These are phyloP conservation scores for Talaromyces borbonicus DNA, from an alignment of 495 filamentous ascomycete species.

Conservation along the genomic window DNA sequence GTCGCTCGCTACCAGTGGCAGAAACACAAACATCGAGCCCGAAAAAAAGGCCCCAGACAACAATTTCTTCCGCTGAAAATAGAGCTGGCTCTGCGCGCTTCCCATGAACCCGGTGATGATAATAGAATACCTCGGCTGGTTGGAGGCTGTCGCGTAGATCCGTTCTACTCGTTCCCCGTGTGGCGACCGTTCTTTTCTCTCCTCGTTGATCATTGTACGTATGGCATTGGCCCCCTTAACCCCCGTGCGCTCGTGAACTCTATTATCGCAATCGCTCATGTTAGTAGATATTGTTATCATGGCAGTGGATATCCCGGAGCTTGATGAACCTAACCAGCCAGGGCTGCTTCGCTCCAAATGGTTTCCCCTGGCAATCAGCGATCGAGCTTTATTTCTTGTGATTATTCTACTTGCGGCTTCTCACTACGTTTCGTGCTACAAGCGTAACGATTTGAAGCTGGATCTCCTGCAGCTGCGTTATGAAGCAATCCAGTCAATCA, in stretches of 20 bases:
- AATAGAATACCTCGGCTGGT: slow-evolving; percentile 11
- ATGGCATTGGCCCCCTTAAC: background rate
- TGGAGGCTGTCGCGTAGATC: slow-evolving; percentile 28
- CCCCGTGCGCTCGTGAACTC: too few relatives aligned
- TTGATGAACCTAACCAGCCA: slow-evolving; percentile 24
- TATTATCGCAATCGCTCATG: background rate
- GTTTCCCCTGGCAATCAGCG: slow-evolving; percentile 36
- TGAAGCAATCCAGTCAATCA: slow-evolving; percentile 26
- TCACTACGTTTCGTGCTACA: slow-evolving; percentile 24
- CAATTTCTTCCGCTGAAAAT: background rate
- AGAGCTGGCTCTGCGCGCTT: background rate
- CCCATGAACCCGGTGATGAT: too few relatives aligned
- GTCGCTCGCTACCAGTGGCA: slow-evolving; percentile 23
- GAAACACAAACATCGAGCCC: background rate
- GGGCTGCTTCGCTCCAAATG: slow-evolving; percentile 33
- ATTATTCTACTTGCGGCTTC: slow-evolving; percentile 33
- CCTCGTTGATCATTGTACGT: slow-evolving; percentile 32
- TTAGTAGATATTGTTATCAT: slow-evolving; percentile 32
- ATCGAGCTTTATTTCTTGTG: slow-evolving; percentile 31
- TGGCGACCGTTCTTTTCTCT: slow-evolving; percentile 18
- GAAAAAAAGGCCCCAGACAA: slow-evolving; percentile 5
- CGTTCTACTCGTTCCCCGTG: slow-evolving; percentile 28
- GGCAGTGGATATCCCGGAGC: slow-evolving; percentile 37
- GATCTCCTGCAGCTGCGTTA: slow-evolving; percentile 26
- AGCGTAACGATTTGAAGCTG: slow-evolving; percentile 11